phyloP scores from a whole-genome alignment of 2,329 filamentous ascomycete species.

The Rutstroemia sp. region DNA sequence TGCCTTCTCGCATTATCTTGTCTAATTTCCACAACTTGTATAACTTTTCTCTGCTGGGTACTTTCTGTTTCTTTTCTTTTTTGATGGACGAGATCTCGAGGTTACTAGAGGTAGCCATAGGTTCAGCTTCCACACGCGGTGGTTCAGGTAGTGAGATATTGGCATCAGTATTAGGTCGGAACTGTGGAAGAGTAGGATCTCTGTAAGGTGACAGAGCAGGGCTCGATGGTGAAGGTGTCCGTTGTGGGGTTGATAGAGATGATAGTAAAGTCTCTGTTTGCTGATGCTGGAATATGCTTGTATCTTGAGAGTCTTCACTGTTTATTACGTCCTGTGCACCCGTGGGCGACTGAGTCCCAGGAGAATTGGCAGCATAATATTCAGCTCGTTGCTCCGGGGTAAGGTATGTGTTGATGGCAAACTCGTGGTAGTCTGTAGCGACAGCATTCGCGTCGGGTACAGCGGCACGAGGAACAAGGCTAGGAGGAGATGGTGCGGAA shows the following conservation, averaged over 20 bases:
- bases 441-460: not conserved
- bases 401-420: too few relatives aligned
- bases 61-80: conserved; percentile 1
- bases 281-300: not conserved
- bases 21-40: conserved; percentile 23
- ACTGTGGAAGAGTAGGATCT: conserved; percentile 63
- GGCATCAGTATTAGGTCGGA: conserved; percentile 47
- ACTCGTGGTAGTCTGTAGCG: not conserved
- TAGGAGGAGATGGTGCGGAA: not conserved
- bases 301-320: not conserved
- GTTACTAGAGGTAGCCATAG: not conserved
- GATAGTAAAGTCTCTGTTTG: not conserved
- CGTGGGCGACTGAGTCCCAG: not conserved
- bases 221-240: conserved; percentile 11
- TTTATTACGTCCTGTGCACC: not conserved
- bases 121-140: not conserved
- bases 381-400: not conserved
- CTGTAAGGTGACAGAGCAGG: conserved; percentile 5
- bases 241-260: conserved; percentile 6
- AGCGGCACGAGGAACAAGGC: not conserved
- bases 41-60: conserved; percentile 10
- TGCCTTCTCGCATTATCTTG: conserved; percentile 45
- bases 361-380: not conserved
- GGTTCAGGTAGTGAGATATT: not conserved
- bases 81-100: not conserved